Conservation (phyloP, 352 stramenopile species). For the Phytophthora sp. region DNA sequence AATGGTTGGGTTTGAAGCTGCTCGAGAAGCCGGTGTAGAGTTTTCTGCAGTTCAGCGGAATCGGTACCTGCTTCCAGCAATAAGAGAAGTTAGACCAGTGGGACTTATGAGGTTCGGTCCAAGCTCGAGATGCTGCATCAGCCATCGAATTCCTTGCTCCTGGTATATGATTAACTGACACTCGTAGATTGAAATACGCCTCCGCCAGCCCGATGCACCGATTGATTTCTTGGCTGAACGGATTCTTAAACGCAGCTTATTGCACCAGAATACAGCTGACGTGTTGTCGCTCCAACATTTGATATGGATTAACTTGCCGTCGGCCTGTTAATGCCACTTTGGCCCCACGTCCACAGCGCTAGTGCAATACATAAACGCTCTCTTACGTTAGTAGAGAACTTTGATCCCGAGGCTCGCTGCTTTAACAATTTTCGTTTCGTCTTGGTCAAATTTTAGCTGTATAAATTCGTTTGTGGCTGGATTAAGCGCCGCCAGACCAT, state of each 20-base stretch:
- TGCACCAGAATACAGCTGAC: constrained; percentile 11
- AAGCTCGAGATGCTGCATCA: constrained; percentile 21
- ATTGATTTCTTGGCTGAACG: constrained; percentile 36
- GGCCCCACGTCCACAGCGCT: constrained; percentile 21
- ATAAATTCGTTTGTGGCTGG: too few relatives aligned
- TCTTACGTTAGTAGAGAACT: constrained; percentile 42
- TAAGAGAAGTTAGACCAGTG: constrained; percentile 4
- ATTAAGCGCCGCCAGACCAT: neutral
- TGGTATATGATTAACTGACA: constrained; percentile 13
- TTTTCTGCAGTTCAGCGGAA: neutral
- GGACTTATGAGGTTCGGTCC: constrained; percentile 4
- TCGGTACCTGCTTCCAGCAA: neutral
- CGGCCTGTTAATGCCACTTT: neutral
- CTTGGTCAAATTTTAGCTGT: too few relatives aligned
- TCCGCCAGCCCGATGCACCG: constrained; percentile 28
- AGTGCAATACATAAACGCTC: constrained; percentile 35
- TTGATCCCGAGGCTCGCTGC: too few relatives aligned
- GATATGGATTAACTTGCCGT: neutral
- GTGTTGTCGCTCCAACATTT: constrained; percentile 28
- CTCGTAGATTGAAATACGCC: constrained; percentile 5
- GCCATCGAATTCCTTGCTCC: constrained; percentile 24
- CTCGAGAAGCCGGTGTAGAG: neutral
- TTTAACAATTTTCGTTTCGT: too few relatives aligned
- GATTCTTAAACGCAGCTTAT: constrained; percentile 11
- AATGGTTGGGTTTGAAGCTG: neutral